phyloP scores from a whole-genome alignment of 1,139 yeast genomes.

The Zygosaccharomyces pseudobailii region DNA sequence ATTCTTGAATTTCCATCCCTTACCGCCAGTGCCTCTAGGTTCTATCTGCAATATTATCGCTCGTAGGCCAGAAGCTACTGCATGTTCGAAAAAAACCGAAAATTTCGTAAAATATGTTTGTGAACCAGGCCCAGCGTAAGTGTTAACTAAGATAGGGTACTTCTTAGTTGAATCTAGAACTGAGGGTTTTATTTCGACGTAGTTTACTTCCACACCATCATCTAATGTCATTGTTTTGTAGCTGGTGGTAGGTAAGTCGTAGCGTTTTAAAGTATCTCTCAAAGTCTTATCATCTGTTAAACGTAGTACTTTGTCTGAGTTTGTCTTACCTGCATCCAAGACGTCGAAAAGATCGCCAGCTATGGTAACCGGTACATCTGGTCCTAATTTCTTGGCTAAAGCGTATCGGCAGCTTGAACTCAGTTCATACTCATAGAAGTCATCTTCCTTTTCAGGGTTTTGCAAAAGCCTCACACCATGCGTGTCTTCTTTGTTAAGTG shows the following conservation, averaged over 20 bases:
- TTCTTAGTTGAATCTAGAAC: conserved; percentile 53
- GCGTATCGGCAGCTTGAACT: conserved; percentile 32
- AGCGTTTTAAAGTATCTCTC: conserved; percentile 33
- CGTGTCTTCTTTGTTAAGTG: conserved; percentile 23
- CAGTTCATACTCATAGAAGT: conserved; percentile 26
- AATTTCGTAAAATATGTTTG: conserved; percentile 58
- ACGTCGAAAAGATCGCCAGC: conserved; percentile 27
- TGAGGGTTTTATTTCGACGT: conserved; percentile 72
- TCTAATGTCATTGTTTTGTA: conserved; percentile 48
- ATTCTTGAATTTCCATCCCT: conserved; percentile 71
- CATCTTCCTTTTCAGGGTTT: conserved; percentile 18
- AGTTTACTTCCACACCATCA: conserved; percentile 50
- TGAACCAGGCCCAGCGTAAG: conserved; percentile 95
- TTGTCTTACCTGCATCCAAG: conserved; percentile 14
- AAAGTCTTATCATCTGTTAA: conserved; percentile 32
- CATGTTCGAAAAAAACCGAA: conserved; percentile 60
- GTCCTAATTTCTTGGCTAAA: conserved; percentile 26
- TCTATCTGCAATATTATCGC: conserved; percentile 79
- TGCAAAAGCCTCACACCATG: conserved; percentile 18
- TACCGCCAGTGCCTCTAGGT: conserved; percentile 92
- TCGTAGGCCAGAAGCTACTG: conserved; percentile 61
- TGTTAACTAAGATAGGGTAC: conserved; percentile 77
- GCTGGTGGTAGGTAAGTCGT: conserved; percentile 52
- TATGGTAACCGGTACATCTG: conserved; percentile 22
- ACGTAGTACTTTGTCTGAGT: conserved; percentile 14